These are phyloP conservation scores for Phoma sp. DNA, from an alignment of 2,329 filamentous ascomycete genomes.

Conservation along the genomic window DNA sequence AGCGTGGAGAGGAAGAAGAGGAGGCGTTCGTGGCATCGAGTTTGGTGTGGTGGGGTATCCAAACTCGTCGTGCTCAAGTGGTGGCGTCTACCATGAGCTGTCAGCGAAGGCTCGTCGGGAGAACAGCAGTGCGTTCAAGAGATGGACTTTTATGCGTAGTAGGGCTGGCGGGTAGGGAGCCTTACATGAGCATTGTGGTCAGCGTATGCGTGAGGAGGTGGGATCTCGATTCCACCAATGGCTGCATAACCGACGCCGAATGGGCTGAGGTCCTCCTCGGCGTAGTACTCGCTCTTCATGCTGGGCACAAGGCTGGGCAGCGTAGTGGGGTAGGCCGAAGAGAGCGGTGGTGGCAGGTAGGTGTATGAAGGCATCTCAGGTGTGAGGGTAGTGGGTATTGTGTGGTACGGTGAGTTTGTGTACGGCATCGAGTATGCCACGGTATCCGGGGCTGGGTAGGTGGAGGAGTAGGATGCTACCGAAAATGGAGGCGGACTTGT, in stretches of 20 bases:
- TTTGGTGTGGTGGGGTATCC: constrained; percentile 70
- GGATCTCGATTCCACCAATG: constrained; percentile 69
- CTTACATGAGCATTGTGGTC: constrained; percentile 78
- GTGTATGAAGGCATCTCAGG: constrained; percentile 58
- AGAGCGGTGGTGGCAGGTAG: constrained; percentile 62
- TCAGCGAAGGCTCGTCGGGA: constrained; percentile 47
- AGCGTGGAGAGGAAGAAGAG: constrained; percentile 49
- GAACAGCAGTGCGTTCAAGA: constrained; percentile 33
- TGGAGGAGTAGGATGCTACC: constrained; percentile 63
- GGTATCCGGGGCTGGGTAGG: constrained; percentile 73
- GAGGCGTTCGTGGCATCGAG: constrained; percentile 75
- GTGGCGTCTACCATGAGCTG: constrained; percentile 69
- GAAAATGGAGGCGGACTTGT: constrained; percentile 73
- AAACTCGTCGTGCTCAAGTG: constrained; percentile 70
- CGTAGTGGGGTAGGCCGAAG: constrained; percentile 59
- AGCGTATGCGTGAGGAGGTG: constrained; percentile 68
- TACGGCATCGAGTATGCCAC: constrained; percentile 66
- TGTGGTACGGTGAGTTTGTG: constrained; percentile 50
- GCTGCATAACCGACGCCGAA: constrained; percentile 74
- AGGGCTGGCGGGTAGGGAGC: constrained; percentile 55
- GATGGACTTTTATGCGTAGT: constrained; percentile 45
- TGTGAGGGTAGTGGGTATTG: constrained; percentile 47
- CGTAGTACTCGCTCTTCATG: constrained; percentile 71
- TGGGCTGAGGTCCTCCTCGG: constrained; percentile 67
- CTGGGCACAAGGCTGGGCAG: constrained; percentile 67